phyloP scores from a whole-genome alignment of 805 yeast genomes.

The Huiozyma sinensis region DNA sequence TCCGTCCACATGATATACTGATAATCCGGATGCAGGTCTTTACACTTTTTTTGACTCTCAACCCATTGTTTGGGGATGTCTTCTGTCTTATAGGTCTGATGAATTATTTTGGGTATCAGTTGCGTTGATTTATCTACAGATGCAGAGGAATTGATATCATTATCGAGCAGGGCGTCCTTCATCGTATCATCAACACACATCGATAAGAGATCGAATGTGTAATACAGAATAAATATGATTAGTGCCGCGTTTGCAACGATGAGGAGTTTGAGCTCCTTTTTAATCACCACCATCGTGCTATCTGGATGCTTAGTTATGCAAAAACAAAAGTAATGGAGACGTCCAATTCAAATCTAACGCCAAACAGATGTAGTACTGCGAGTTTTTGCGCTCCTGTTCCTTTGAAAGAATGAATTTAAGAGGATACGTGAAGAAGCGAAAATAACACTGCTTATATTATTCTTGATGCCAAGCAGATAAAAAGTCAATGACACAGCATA shows the following conservation, averaged over 20 bases:
- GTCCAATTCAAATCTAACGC: no score
- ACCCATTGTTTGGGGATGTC: conserved; percentile 76
- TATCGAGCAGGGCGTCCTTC: conserved; percentile 49
- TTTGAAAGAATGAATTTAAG: no score
- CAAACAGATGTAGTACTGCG: no score
- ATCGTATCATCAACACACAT: conserved; percentile 63
- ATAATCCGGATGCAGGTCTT: conserved; percentile 76
- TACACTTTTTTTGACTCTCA: conserved; percentile 65
- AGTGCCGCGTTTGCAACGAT: conserved; percentile 49
- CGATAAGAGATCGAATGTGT: conserved; percentile 61
- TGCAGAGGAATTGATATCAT: conserved; percentile 47
- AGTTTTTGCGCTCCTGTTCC: no score
- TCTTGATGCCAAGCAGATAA: no score
- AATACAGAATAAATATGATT: conserved; percentile 44
- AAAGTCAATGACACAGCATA: no score
- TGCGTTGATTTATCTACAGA: conserved; percentile 30
- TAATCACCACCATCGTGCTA: conserved; percentile 31
- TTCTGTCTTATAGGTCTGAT: conserved; percentile 79
- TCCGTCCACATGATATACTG: conserved; percentile 89
- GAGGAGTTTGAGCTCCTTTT: conserved; percentile 53
- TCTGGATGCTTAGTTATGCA: background rate
- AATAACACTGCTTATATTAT: no score
- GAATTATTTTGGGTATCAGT: conserved; percentile 80
- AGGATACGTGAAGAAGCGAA: no score
- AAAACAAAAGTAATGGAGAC: no score